phyloP scores from a whole-genome alignment of 768 basidiomycete species.

The Rhodocollybia butyracea region DNA sequence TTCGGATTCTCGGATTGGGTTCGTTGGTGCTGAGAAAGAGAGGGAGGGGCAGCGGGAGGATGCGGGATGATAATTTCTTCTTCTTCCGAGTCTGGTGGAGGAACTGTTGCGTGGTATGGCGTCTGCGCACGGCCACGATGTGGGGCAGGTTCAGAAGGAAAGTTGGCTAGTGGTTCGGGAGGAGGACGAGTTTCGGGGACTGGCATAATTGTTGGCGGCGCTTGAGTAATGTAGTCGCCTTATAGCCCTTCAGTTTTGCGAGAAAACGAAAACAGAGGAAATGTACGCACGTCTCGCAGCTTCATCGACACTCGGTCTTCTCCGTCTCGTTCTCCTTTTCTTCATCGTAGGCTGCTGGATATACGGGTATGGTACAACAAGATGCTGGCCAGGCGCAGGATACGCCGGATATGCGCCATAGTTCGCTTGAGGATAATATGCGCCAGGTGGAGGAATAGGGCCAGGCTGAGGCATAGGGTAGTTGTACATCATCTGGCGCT shows the following conservation, averaged over 20 bases:
- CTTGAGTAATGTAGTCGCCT: neutral
- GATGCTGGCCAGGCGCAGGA: neutral
- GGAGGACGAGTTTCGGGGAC: neutral
- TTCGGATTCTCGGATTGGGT: too few species aligned
- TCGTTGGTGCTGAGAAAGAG: too few species aligned
- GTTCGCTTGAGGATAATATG: neutral
- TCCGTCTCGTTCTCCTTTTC: neutral
- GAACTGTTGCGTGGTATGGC: constrained; percentile 4
- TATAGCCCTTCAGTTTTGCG: neutral
- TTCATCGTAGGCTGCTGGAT: neutral
- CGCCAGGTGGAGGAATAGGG: neutral
- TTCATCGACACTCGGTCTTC: neutral
- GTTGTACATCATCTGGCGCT: neutral
- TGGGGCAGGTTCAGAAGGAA: neutral
- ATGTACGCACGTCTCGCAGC: neutral
- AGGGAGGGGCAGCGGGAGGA: constrained; percentile 30
- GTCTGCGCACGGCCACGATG: constrained; percentile 5
- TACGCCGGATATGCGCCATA: neutral
- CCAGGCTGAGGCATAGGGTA: neutral
- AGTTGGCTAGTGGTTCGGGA: constrained; percentile 3
- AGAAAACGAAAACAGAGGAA: neutral
- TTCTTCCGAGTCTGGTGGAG: neutral
- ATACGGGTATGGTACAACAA: constrained; percentile 1
- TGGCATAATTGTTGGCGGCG: neutral
- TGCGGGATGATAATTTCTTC: constrained; percentile 22